Percentiles rank a stretch among this genome's conserved stretches.
phyloP scores from a whole-genome alignment of 306 rosid species.

The Prunus campanulata region DNA sequence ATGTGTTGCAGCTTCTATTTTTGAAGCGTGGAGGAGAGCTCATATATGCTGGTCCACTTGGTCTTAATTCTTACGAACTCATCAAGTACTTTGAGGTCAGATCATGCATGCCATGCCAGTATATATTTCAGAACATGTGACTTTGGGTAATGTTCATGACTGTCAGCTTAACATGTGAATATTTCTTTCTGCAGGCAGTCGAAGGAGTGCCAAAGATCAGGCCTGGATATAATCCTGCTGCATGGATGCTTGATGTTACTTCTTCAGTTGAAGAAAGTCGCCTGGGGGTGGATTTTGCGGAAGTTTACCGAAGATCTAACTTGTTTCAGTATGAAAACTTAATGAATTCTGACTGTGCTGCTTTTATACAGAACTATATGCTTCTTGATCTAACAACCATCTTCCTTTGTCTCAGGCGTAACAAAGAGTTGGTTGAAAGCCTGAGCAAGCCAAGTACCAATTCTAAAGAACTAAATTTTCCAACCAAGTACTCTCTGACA shows the following conservation, averaged over 20 bases:
- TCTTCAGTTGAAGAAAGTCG: constrained; percentile 80
- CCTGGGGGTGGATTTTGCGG: constrained; percentile 85
- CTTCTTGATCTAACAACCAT: constrained; percentile 24
- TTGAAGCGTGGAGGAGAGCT: constrained; percentile 99
- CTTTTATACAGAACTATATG: background rate
- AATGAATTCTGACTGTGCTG: constrained; percentile 13
- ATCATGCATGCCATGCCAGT: constrained; percentile 17
- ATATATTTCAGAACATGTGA: constrained; percentile 15
- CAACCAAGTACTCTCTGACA: constrained; percentile 76
- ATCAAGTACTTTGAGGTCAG: constrained; percentile 88
- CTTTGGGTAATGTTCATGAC: constrained; percentile 15
- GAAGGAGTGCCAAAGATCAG: constrained; percentile 81
- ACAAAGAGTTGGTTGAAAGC: constrained; percentile 67
- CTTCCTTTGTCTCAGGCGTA: constrained; percentile 47
- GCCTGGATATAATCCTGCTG: constrained; percentile 85
- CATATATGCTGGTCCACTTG: constrained; percentile 98
- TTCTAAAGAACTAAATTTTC: constrained; percentile 75
- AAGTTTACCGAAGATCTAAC: constrained; percentile 72
- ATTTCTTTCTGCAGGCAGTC: constrained; percentile 53
- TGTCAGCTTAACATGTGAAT: constrained; percentile 14
- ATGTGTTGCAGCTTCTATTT: constrained; percentile 68
- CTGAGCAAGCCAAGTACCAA: constrained; percentile 67
- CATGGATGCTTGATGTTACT: constrained; percentile 97
- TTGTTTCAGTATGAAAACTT: constrained; percentile 68
- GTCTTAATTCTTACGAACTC: constrained; percentile 81